Evolutionary conservation across 2,329 filamentous ascomycete species (phyloP).

Genomic region (Zopfia rhizophila): DNA sequence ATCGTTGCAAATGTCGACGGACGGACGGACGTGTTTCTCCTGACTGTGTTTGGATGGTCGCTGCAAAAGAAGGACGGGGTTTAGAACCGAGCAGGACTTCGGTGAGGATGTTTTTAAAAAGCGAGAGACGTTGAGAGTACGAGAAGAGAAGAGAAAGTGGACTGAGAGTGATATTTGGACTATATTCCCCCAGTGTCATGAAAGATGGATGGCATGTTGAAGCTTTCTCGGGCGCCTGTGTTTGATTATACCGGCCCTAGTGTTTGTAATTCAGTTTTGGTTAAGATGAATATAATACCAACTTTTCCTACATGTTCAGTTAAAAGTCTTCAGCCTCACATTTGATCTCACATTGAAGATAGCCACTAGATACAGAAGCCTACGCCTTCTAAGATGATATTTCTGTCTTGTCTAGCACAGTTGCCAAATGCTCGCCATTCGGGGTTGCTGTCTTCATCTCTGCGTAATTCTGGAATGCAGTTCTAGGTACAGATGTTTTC

Average conservation of each 20-base stretch:
- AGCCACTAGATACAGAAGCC: no score
- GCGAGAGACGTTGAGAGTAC: no score
- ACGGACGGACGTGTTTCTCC: constrained; percentile 14
- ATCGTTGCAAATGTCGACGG: constrained; percentile 14
- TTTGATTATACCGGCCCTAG: constrained; percentile 4
- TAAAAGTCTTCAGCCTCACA: constrained; percentile 2
- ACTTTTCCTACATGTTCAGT: constrained; percentile 2
- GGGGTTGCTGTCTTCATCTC: no score
- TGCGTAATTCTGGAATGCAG: no score
- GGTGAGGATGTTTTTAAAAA: constrained; percentile 1
- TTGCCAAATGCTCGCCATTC: no score
- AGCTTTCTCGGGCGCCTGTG: constrained; percentile 9
- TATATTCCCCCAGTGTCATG: no score
- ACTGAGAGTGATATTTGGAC: not conserved
- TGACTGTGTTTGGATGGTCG: constrained; percentile 4
- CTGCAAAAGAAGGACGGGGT: constrained; percentile 3
- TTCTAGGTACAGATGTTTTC: no score
- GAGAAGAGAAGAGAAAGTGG: constrained; percentile 4
- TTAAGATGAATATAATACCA: constrained; percentile 17
- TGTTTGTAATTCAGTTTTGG: constrained; percentile 19
- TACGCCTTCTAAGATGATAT: no score
- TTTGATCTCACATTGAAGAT: no score
- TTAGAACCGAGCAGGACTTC: constrained; percentile 11
- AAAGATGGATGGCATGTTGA: no score
- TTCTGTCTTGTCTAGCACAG: no score